phyloP scores from a whole-genome alignment of 1,284 basidiomycete species.

The Boletus calvinii region DNA sequence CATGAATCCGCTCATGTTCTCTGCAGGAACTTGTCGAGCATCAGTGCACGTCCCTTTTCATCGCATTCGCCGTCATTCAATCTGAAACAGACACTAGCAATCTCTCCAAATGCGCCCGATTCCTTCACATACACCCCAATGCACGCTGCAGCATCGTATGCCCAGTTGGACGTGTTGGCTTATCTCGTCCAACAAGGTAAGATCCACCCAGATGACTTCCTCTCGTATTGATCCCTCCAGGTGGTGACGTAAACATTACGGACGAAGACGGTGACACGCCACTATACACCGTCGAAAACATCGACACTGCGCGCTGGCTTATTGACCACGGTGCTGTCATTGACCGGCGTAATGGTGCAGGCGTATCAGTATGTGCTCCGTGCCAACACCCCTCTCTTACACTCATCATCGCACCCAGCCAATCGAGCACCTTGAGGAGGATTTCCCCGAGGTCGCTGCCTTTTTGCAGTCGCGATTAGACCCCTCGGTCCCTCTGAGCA shows the following conservation, averaged over 20 bases:
- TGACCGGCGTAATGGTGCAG: constrained; percentile 64
- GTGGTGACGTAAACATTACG: constrained; percentile 84
- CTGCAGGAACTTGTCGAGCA: constrained; percentile 57
- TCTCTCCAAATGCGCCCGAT: constrained; percentile 77
- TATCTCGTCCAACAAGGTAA: constrained; percentile 76
- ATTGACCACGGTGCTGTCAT: constrained; percentile 79
- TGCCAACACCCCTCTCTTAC: not conserved
- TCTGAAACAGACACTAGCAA: constrained; percentile 45
- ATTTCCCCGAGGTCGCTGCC: constrained; percentile 74
- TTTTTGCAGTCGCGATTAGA: constrained; percentile 57
- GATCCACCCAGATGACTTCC: constrained; percentile 4
- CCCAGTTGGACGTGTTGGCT: constrained; percentile 70
- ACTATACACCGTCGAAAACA: constrained; percentile 83
- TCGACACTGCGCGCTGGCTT: constrained; percentile 77
- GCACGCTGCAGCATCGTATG: constrained; percentile 95
- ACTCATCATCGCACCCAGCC: constrained; percentile 48
- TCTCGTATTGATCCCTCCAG: constrained; percentile 36
- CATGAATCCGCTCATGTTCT: not conserved
- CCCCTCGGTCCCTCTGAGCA: constrained; percentile 25
- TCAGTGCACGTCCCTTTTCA: constrained; percentile 43
- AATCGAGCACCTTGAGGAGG: constrained; percentile 71
- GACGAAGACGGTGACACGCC: constrained; percentile 92
- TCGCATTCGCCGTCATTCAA: constrained; percentile 2
- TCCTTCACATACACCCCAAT: constrained; percentile 85
- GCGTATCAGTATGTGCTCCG: constrained; percentile 62